phyloP scores from a whole-genome alignment of 805 yeast species.

The Isabelozyma rhagii region DNA sequence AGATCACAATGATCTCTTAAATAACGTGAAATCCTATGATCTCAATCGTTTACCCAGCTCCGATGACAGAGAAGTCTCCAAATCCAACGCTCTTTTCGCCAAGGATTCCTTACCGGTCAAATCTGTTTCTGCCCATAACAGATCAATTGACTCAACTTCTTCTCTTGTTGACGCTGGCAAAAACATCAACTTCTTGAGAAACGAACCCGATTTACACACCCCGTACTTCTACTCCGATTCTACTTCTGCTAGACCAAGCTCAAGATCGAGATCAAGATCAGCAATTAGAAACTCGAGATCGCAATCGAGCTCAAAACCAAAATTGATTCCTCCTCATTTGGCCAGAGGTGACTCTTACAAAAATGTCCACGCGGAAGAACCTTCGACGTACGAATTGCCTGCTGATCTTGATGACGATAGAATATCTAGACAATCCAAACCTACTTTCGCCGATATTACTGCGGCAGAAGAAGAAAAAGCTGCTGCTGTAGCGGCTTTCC shows the following conservation, averaged over 20 bases:
- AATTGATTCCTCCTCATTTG: constrained; percentile 50
- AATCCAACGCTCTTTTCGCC: background rate
- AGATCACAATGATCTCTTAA: constrained; percentile 33
- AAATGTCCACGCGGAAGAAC: constrained; percentile 48
- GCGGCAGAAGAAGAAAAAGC: constrained; percentile 40
- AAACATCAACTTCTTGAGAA: background rate
- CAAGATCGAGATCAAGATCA: constrained; percentile 29
- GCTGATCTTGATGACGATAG: constrained; percentile 36
- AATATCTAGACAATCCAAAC: constrained; percentile 36
- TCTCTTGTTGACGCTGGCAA: background rate
- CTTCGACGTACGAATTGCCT: constrained; percentile 41
- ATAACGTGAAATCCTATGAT: constrained; percentile 34
- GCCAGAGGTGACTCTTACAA: constrained; percentile 80
- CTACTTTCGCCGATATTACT: constrained; percentile 44
- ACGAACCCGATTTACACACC: constrained; percentile 13
- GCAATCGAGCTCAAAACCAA: constrained; percentile 22
- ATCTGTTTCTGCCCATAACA: background rate
- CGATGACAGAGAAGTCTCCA: background rate
- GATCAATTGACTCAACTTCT: background rate
- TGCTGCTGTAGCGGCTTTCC: constrained; percentile 5
- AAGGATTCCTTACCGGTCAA: background rate
- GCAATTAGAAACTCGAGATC: constrained; percentile 4
- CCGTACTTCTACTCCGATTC: constrained; percentile 21
- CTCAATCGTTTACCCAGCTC: constrained; percentile 19
- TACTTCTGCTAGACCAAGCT: constrained; percentile 11